Percentiles rank a stretch among this genome's conserved stretches.
Conservation (phyloP, 2,329 filamentous ascomycete genomes). For the Trichoderma citrinoviride region DNA sequence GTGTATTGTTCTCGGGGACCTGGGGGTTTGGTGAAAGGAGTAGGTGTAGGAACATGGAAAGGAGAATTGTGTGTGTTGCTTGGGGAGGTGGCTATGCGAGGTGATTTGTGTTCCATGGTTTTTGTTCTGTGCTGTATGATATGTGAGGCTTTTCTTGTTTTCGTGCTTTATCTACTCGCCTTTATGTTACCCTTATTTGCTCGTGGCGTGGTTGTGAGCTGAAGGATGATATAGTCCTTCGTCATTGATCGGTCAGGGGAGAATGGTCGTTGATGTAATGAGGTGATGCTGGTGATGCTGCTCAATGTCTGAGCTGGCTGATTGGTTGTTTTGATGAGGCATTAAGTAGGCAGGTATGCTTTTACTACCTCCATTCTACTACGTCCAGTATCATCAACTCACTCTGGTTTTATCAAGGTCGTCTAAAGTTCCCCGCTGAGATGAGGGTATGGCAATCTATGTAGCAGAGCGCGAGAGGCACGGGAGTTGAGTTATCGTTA, state of each 20-base stretch:
- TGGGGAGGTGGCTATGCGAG: not conserved
- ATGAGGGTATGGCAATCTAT: too few species aligned
- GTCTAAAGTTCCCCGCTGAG: too few species aligned
- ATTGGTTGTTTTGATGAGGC: not conserved
- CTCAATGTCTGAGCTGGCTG: not conserved
- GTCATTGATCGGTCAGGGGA: not conserved
- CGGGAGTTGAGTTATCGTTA: too few species aligned
- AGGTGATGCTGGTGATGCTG: not conserved
- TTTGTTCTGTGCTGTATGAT: too few species aligned
- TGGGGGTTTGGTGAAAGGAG: not conserved
- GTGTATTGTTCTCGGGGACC: not conserved
- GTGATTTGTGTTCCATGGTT: too few species aligned
- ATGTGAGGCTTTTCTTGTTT: not conserved
- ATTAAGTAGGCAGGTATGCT: too few species aligned
- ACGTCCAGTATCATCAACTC: too few species aligned
- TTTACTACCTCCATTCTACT: too few species aligned
- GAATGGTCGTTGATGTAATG: not conserved
- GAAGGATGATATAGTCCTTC: not conserved
- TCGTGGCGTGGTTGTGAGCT: not conserved
- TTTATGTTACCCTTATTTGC: not conserved
- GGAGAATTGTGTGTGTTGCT: not conserved
- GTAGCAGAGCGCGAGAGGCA: too few species aligned
- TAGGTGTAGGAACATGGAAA: not conserved
- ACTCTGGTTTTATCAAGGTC: too few species aligned
- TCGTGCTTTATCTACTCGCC: not conserved